These are phyloP conservation scores for Agaricus subrufescens DNA, from an alignment of 768 basidiomycete species.

Conservation along the genomic window DNA sequence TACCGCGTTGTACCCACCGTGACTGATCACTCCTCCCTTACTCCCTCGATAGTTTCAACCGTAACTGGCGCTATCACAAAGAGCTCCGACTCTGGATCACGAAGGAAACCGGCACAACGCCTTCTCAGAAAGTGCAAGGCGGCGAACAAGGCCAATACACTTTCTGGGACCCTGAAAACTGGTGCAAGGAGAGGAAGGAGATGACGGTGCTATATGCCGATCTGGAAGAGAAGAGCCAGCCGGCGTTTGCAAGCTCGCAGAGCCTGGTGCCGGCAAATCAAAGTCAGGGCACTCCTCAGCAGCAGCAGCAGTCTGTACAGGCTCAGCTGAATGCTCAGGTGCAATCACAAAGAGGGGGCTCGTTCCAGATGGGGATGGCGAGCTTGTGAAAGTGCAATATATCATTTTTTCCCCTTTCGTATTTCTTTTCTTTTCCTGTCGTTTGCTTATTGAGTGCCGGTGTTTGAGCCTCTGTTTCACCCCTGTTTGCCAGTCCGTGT, in stretches of 20 bases:
- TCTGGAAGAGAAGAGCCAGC: constrained; percentile 66
- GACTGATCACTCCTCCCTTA: constrained; percentile 10
- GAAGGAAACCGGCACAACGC: constrained; percentile 77
- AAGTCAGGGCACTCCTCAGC: constrained; percentile 1
- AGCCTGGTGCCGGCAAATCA: constrained; percentile 16
- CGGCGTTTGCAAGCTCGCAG: constrained; percentile 54
- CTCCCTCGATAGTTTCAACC: constrained; percentile 62
- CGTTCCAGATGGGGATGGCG: constrained; percentile 51
- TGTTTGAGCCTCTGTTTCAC: constrained; percentile 2
- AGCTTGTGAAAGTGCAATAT: constrained; percentile 32
- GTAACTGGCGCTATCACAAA: constrained; percentile 97
- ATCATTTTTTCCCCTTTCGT: constrained; percentile 8
- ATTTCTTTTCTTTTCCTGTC: constrained; percentile 9
- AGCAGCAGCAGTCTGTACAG: constrained; percentile 8
- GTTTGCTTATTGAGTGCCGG: constrained; percentile 4
- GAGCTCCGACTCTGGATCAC: constrained; percentile 82
- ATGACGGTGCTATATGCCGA: constrained; percentile 73
- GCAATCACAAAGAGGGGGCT: constrained; percentile 35
- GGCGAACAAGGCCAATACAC: constrained; percentile 88
- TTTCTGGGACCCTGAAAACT: constrained; percentile 82
- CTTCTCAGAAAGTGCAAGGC: constrained; percentile 72
- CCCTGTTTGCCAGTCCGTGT: constrained; percentile 12
- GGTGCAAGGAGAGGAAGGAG: constrained; percentile 74
- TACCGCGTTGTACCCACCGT: constrained; percentile 1
- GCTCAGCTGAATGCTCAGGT: constrained; percentile 37